phyloP scores from a whole-genome alignment of 129 eudicot genomes.

The Erigeron canadensis region DNA sequence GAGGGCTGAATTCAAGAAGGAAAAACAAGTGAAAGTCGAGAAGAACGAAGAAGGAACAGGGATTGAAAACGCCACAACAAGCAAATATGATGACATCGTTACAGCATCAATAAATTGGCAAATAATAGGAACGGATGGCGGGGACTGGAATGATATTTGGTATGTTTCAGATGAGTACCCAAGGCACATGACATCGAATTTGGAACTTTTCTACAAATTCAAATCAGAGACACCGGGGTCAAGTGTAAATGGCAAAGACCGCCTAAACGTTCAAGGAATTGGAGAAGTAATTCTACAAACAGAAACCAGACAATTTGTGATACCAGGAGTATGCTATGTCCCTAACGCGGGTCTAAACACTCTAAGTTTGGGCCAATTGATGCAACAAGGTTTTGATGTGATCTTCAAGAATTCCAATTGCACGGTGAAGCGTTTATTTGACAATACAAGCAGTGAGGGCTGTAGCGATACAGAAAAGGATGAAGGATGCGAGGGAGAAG shows the following conservation, averaged over 20 bases:
- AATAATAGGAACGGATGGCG: too few relatives aligned
- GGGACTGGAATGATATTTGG: neutral
- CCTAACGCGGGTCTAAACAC: neutral
- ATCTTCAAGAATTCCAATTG: neutral
- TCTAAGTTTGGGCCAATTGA: neutral
- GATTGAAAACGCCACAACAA: too few relatives aligned
- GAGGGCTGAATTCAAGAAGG: too few relatives aligned
- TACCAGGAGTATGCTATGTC: neutral
- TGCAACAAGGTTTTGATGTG: neutral
- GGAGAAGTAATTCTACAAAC: neutral
- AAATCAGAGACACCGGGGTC: neutral
- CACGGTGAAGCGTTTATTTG: neutral
- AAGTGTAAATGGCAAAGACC: neutral
- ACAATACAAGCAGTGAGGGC: neutral
- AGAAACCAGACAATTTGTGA: too few relatives aligned
- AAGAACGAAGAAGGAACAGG: too few relatives aligned
- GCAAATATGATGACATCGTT: too few relatives aligned
- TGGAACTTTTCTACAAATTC: neutral
- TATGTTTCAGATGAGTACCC: neutral
- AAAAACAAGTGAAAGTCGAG: too few relatives aligned
- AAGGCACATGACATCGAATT: neutral
- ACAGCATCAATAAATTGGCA: too few relatives aligned
- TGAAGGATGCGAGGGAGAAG: neutral
- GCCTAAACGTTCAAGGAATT: slow-evolving; percentile 5
- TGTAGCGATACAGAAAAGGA: neutral